Conservation (phyloP, 148 eudicot species). For the Silene conica region DNA sequence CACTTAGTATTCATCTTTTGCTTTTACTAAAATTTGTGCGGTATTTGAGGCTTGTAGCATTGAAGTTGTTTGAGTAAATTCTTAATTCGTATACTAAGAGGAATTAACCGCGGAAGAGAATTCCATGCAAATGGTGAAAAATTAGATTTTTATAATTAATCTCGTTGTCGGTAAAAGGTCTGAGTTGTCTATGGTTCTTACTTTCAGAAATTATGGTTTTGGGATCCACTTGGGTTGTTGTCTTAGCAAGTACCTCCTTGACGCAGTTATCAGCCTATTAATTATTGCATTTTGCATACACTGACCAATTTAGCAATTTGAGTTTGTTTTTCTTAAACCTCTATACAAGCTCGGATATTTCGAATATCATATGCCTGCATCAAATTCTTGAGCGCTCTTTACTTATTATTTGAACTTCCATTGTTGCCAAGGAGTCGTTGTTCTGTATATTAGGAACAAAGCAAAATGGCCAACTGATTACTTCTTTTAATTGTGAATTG, state of each 20-base stretch:
- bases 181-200: not conserved
- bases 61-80: not conserved
- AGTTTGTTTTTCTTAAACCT: too few species aligned
- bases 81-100: not conserved
- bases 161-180: not conserved
- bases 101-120: constrained; percentile 9
- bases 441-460: too few species aligned
- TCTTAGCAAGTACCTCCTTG: not conserved
- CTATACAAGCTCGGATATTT: too few species aligned
- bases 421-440: too few species aligned
- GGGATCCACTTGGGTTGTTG: not conserved
- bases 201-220: not conserved
- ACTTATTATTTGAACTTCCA: too few species aligned
- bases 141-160: not conserved
- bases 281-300: too few species aligned
- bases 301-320: too few species aligned
- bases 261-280: too few species aligned
- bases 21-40: not conserved
- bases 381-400: too few species aligned
- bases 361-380: too few species aligned
- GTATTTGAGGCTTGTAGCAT: constrained; percentile 13
- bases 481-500: too few species aligned
- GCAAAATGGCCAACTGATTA: too few species aligned
- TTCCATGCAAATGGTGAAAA: not conserved
- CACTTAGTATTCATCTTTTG: constrained; percentile 6